Evolutionary conservation across 495 filamentous ascomycete species (phyloP), one percentile per base, ranked within the genome.

Genomic region (Talaromyces adpressus): DNA sequence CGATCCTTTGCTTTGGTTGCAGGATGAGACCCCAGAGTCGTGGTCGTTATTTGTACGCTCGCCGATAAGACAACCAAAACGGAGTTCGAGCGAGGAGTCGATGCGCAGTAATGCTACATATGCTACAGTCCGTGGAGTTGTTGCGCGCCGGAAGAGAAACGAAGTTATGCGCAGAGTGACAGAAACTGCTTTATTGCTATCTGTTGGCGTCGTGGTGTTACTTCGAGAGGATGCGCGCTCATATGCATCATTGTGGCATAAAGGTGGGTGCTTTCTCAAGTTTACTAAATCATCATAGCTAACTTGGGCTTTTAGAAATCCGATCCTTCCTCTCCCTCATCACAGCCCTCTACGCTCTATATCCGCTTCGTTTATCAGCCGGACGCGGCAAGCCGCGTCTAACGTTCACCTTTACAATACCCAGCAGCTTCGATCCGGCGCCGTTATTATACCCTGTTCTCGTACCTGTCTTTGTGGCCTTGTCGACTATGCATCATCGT

Each of bases 371-470:
- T 18, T 58, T 66, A 49, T 63, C 61, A 11, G 41, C 14, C 4
- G 53, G 39, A 49, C 62, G 61, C 20, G 20, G 58, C 14, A 36
- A 56, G 53, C 49, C 47, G 6, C 30, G 36, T 32, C n/a, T 68
- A 65, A 63, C 65, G 71, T 29, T 72, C 71, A 74, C 71, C 29
- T 77, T 81, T 69, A 84, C 72, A 53, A 77, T 96, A 18, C 90
- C 91, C 1, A 70, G 86, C 12, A 79, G 82, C 27, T 96, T 98
- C 72, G 94, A 98, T 69, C 94, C 92, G 2, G 94, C 94, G 16
- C 91, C 94, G 6, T 76, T 98, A 8, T 78, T 98, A 20, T 98
- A 98, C 68, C 95, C 94, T 2, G 78, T 87, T 1, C 66, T 89
- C 0, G 79, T 96, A 7, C 91, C 94, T 2, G 68, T 94, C 7